Evolutionary conservation across 371 early-diverging fungal genomes (phyloP).

Genomic region (Spraguea lophii): DNA sequence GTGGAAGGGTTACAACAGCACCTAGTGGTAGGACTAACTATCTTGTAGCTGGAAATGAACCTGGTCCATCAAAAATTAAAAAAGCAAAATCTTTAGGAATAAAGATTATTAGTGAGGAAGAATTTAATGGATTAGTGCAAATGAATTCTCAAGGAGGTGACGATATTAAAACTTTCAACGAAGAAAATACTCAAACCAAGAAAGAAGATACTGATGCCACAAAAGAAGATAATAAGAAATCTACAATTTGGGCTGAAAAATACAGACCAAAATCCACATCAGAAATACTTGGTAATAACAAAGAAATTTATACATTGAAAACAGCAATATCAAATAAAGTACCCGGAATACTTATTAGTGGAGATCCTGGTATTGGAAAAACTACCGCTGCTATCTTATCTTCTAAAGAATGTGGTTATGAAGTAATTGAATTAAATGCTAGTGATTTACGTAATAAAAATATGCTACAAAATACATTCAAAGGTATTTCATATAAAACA

Average conservation of each 20-base stretch:
- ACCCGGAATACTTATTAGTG: too few species aligned
- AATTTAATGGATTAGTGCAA: slow-evolving; percentile 57
- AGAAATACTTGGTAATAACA: slow-evolving; percentile 77
- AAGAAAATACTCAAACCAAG: neutral
- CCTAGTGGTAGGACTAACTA: slow-evolving; percentile 70
- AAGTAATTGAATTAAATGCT: slow-evolving; percentile 88
- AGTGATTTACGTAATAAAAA: slow-evolving; percentile 84
- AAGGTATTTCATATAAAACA: too few species aligned
- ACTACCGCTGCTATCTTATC: slow-evolving; percentile 79
- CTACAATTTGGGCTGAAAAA: slow-evolving; percentile 90
- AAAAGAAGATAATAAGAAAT: too few species aligned
- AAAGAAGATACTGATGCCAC: neutral
- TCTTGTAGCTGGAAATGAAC: slow-evolving; percentile 63
- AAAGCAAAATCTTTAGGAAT: slow-evolving; percentile 58
- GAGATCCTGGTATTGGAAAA: slow-evolving; percentile 95
- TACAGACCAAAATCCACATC: slow-evolving; percentile 60
- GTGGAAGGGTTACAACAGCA: slow-evolving; percentile 57
- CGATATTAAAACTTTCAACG: slow-evolving; percentile 19
- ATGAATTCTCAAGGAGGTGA: slow-evolving; percentile 27
- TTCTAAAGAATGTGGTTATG: slow-evolving; percentile 56
- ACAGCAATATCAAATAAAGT: too few species aligned
- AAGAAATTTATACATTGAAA: slow-evolving; percentile 51
- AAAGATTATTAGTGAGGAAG: slow-evolving; percentile 63
- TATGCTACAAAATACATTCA: slow-evolving; percentile 36
- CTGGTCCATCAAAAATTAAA: slow-evolving; percentile 67